These are phyloP conservation scores for Plantago lanceolata DNA, from an alignment of 305 asterid genomes.

Conservation along the genomic window DNA sequence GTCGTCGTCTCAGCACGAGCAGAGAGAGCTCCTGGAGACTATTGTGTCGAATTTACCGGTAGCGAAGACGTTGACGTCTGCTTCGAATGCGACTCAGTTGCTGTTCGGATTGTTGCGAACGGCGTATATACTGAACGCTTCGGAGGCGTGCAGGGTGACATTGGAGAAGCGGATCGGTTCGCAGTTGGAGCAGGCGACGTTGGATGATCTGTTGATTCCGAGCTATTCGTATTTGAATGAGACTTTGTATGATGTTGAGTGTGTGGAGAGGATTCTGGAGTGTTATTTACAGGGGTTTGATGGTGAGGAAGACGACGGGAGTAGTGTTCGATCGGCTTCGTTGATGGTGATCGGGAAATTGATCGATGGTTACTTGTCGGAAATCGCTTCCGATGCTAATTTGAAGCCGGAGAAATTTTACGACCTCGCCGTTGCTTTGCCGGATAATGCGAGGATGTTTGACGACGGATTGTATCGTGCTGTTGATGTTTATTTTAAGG, in stretches of 20 bases:
- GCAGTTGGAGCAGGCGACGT: constrained; percentile 72
- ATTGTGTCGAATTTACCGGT: constrained; percentile 55
- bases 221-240: constrained; percentile 90
- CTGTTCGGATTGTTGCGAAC: constrained; percentile 77
- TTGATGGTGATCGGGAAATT: constrained; percentile 80
- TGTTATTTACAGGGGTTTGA: constrained; percentile 49
- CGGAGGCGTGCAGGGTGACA: constrained; percentile 52
- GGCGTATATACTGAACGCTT: constrained; percentile 66
- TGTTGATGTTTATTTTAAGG: constrained; percentile 95
- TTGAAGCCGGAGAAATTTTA: constrained; percentile 67
- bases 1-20: constrained; percentile 47
- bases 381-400: constrained; percentile 90
- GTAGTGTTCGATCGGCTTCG: constrained; percentile 45
- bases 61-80: constrained; percentile 41
- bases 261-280: constrained; percentile 74
- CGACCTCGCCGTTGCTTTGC: constrained; percentile 69
- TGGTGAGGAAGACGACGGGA: constrained; percentile 34
- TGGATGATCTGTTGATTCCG: constrained; percentile 86
- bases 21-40: constrained; percentile 77
- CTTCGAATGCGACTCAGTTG: constrained; percentile 43
- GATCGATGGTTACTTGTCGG: constrained; percentile 90
- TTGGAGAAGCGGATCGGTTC: constrained; percentile 86
- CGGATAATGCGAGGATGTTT: constrained; percentile 74
- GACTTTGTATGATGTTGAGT: constrained; percentile 82
- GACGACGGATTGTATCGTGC: constrained; percentile 96